Base-by-base conservation (phyloP, 208 protist genomes). In the Tritrichomonas foetus region DNA sequence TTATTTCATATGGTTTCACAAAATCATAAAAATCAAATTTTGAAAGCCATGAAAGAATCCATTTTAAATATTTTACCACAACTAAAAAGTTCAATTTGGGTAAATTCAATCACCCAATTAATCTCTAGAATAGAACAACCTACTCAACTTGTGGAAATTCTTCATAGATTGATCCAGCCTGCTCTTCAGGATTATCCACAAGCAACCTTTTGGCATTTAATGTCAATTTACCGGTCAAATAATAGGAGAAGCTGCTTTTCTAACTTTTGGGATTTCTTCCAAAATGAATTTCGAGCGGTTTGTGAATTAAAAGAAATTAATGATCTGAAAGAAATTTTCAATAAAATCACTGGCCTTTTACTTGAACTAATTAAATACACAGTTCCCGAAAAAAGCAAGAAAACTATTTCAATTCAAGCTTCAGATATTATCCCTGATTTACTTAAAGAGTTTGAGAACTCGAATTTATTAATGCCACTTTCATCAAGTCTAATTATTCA, bases 121-220 rank as follows among this genome's bases (percentile, higher is more conserved):
- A 89, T 57, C 16, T 89, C 78, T 30, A n/a, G 78, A 27, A 89
- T 89, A 33, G 78, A 89, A 89, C 78, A 89, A 50, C 78, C 78
- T n/a, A 39, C 1, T 20, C 47, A 89, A 57, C 27, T 89, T 0
- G 5, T 3, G 8, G 27, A 53, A 57, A 27, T 33, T 20, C 25
- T 89, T 9, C 16, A 53, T 33, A 33, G 44, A 57, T 53, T 89
- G 3, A 57, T 89, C 39, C 3, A 1, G 30, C 0, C 5, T 13
- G 41, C 47, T 36, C 33, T 20, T 1, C 0, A 33, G 11, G 44
- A 39, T 57, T 30, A 89, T 36, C 47, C 47, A 39, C 8, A 44
- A 16, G 20, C 41, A 39, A 27, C 78, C 3, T 50, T 89, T 30
- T 89, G 78, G 78, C 41, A 89, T 16, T 55, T 89, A 16, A 89